Conservation (phyloP, 2,329 filamentous ascomycete genomes). For the Didymella pomorum region DNA sequence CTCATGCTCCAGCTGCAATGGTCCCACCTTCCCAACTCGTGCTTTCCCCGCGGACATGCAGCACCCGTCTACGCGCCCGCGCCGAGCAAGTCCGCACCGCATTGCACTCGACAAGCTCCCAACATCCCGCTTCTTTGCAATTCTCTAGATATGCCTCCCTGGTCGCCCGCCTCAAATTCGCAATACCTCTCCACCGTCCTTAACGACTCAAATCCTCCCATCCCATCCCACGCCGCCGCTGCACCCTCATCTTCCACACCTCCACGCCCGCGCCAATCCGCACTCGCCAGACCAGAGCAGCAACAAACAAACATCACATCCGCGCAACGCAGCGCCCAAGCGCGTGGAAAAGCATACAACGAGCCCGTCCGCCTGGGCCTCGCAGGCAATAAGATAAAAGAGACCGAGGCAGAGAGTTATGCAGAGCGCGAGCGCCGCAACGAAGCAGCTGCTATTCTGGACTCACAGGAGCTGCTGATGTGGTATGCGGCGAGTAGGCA, state of each 20-base stretch:
- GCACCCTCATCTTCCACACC: background rate
- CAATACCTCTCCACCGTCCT: constrained; percentile 22
- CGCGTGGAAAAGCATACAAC: constrained; percentile 31
- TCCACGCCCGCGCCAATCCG: background rate
- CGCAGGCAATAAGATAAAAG: background rate
- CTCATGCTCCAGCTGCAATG: background rate
- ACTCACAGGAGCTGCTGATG: constrained; percentile 49
- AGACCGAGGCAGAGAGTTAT: constrained; percentile 32
- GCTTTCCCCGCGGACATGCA: constrained; percentile 31
- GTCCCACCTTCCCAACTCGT: constrained; percentile 34
- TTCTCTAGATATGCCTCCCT: background rate
- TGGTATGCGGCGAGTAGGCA: constrained; percentile 44
- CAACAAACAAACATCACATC: constrained; percentile 22
- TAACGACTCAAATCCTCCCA: constrained; percentile 10
- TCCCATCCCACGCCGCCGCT: background rate
- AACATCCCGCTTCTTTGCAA: no score
- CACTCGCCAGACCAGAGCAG: background rate
- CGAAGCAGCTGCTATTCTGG: constrained; percentile 45
- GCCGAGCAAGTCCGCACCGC: constrained; percentile 16
- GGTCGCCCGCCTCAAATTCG: background rate
- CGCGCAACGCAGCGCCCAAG: constrained; percentile 40
- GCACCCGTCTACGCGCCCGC: constrained; percentile 3
- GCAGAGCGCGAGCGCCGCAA: constrained; percentile 39
- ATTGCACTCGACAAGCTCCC: background rate
- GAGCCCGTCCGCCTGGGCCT: background rate